Evolutionary conservation across 257 asterid species (phyloP), one percentile per base, ranked within the genome.

Genomic region (Solanum arcanum): DNA sequence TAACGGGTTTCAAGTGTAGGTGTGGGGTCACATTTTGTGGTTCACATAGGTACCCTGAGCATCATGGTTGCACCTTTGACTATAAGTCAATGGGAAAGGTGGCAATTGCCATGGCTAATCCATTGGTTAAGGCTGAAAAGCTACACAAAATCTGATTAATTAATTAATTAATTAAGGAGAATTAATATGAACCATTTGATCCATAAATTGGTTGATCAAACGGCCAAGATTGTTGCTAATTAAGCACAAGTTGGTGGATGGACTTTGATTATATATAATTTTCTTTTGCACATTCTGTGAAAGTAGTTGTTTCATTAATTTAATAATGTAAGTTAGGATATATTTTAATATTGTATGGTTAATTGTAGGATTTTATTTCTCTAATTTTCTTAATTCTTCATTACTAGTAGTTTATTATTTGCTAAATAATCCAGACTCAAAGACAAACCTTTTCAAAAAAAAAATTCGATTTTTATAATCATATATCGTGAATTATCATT

Each of bases 1-100:
- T 93, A 41, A 89, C 91, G 13, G 92, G 92, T 5, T 91, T 93
- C 90, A 90, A 86, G 29, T 93, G 95, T 89, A 87, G 92, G 86
- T 92, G 94, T 60, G 94, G 94, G 12, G 66, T 66, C 73, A 91
- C 92, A 29, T 92, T 91, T 82, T 92, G 94, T 86, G 93, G 92
- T 39, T 29, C 89, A 84, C 94, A 92, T 29, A 90, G 93, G 90
- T 92, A 91, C 60, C 92, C 94, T 16, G 94, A 92, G 70, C 87
- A 75, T 68, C 94, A 92, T 77, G 89, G 85, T 49, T 92, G 94
- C 44, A 81, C 90, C 81, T 90, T 91, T 87, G 93, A 92, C 86
- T 92, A 89, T 84, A 91, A 88, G 91, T 88, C 88, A 12, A 6
- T 83, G 89, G 94, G 93, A 25, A 88, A 87, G 86, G 92, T 82